These are phyloP conservation scores for Penicillium dipodomyicola DNA, from an alignment of 495 filamentous ascomycete genomes.

Conservation along the genomic window DNA sequence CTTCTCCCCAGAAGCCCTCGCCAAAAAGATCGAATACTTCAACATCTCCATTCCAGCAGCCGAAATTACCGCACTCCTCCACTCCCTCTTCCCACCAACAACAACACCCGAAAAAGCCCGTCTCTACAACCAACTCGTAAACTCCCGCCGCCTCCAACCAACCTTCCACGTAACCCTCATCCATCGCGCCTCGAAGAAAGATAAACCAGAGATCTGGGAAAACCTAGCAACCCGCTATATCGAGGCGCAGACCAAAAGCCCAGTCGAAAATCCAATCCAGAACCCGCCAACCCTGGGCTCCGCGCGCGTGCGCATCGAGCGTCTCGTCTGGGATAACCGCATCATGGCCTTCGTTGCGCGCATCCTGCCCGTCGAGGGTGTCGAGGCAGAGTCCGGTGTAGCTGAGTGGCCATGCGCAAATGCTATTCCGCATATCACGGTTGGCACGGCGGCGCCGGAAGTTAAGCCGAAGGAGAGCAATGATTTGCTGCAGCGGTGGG, in stretches of 20 bases:
- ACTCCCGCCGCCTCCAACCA: conserved; percentile 69
- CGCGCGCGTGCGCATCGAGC: conserved; percentile 59
- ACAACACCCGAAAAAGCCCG: conserved; percentile 46
- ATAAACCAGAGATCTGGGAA: conserved; percentile 68
- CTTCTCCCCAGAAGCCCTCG: conserved; percentile 25
- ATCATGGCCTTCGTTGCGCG: conserved; percentile 87
- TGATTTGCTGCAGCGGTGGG: conserved; percentile 70
- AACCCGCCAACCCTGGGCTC: conserved; percentile 45
- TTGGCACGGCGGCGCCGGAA: conserved; percentile 67
- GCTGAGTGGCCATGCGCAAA: conserved; percentile 68
- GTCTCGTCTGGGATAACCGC: conserved; percentile 73
- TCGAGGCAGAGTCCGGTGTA: conserved; percentile 25
- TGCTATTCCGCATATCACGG: conserved; percentile 78
- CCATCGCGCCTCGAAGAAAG: conserved; percentile 62
- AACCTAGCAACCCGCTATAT: conserved; percentile 54
- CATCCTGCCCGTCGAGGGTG: conserved; percentile 45
- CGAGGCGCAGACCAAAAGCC: conserved; percentile 36
- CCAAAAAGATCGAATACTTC: conserved; percentile 79
- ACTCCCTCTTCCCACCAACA: conserved; percentile 57
- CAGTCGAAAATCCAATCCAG: conserved; percentile 36
- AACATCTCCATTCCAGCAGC: conserved; percentile 59
- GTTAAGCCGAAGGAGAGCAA: conserved; percentile 96
- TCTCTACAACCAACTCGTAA: conserved; percentile 74
- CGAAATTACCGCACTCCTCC: conserved; percentile 59
- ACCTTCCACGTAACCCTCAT: conserved; percentile 94